A percentile compares a stretch with the other conserved stretches of the same genome.
These are phyloP conservation scores for Russula sp. DNA, from an alignment of 768 basidiomycete species.

Conservation along the genomic window DNA sequence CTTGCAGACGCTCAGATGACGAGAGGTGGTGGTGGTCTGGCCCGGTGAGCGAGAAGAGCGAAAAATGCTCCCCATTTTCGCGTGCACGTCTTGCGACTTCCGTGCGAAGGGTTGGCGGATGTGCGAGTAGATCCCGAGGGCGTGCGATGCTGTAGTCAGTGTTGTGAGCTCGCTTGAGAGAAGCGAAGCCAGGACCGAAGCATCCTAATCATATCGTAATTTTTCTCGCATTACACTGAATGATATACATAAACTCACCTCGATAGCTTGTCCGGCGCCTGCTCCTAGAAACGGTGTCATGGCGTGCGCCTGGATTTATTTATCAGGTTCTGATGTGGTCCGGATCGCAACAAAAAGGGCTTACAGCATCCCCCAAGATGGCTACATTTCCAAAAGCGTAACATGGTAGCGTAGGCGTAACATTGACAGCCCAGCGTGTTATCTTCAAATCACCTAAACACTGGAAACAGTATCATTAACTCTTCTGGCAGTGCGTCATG, in stretches of 20 bases:
- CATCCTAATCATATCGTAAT: slow-evolving; percentile 34
- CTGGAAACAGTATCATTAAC: background rate
- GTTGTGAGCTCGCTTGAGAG: slow-evolving; percentile 45
- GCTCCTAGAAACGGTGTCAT: slow-evolving; percentile 46
- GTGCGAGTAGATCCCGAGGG: slow-evolving; percentile 36
- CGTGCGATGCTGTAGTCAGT: slow-evolving; percentile 28
- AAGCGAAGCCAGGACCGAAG: slow-evolving; percentile 39
- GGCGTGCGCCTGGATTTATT: slow-evolving; percentile 37
- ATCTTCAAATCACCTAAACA: slow-evolving; percentile 15
- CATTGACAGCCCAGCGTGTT: slow-evolving; percentile 63
- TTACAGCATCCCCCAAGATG: slow-evolving; percentile 44
- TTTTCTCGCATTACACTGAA: no score
- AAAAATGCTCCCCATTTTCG: slow-evolving; percentile 35
- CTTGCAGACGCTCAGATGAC: background rate
- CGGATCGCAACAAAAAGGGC: slow-evolving; percentile 7
- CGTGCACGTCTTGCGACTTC: slow-evolving; percentile 33
- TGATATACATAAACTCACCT: slow-evolving; percentile 36
- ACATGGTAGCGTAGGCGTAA: slow-evolving; percentile 48
- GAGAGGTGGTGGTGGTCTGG: background rate
- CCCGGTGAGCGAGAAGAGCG: slow-evolving; percentile 22
- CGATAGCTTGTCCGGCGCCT: slow-evolving; percentile 45
- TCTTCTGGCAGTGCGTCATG: background rate
- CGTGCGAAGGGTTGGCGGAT: slow-evolving; percentile 36
- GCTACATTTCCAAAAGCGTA: slow-evolving; percentile 54
- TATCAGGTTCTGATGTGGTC: background rate